A percentile compares a stretch with the other conserved stretches of the same genome.
These are phyloP conservation scores for Penicillium sp. DNA, from an alignment of 2,329 filamentous ascomycete species.

Conservation along the genomic window DNA sequence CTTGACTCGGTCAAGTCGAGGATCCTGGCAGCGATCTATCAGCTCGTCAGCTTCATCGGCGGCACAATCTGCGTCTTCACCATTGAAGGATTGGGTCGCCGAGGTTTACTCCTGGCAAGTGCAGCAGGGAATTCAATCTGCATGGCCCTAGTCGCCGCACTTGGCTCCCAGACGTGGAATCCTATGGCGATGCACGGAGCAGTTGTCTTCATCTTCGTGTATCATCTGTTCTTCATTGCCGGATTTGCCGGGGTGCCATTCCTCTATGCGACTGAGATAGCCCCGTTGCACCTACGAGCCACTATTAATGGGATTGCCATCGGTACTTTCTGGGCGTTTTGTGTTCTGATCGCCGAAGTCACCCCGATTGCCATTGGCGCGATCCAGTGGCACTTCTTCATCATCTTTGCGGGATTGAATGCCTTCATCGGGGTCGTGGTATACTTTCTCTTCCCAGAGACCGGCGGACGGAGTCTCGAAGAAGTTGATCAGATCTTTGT, in stretches of 20 bases:
- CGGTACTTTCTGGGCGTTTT: constrained; percentile 9
- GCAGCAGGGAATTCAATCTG: constrained; percentile 15
- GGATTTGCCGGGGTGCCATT: constrained; percentile 14
- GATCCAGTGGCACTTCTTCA: constrained; percentile 14
- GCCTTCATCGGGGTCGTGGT: constrained; percentile 8
- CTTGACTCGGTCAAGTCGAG: constrained; percentile 14
- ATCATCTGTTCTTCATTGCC: constrained; percentile 10
- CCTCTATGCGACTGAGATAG: constrained; percentile 14
- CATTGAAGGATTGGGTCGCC: constrained; percentile 20
- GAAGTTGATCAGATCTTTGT: constrained; percentile 17
- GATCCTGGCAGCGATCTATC: constrained; percentile 18
- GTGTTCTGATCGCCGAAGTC: constrained; percentile 11
- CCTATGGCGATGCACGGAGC: constrained; percentile 14
- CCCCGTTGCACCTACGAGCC: constrained; percentile 11
- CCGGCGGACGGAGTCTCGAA: constrained; percentile 15
- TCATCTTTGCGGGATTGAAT: constrained; percentile 14
- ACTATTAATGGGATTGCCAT: constrained; percentile 14
- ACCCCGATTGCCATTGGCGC: constrained; percentile 12
- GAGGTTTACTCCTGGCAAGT: constrained; percentile 14
- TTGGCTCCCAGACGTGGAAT: constrained; percentile 18
- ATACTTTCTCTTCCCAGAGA: constrained; percentile 15
- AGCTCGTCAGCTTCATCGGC: constrained; percentile 14
- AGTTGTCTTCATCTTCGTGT: constrained; percentile 17
- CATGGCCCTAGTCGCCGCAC: constrained; percentile 16
- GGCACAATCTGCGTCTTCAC: constrained; percentile 21